These are phyloP conservation scores for Drechslerella stenobrocha DNA, from an alignment of 2,329 filamentous ascomycete species.

Conservation along the genomic window DNA sequence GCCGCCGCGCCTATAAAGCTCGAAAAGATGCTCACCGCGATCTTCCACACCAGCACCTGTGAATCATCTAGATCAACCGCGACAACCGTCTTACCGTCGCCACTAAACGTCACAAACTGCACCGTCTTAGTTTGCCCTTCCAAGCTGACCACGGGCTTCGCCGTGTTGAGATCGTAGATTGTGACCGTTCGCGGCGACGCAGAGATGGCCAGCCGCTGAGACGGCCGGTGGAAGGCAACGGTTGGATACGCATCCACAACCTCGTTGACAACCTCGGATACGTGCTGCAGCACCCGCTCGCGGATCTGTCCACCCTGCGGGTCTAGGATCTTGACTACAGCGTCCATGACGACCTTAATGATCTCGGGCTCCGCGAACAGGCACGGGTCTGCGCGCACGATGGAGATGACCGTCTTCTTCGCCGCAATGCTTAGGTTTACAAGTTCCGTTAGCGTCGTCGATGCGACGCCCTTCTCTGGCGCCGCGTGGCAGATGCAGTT, in stretches of 20 bases:
- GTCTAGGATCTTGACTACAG: slow-evolving; percentile 51
- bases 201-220: slow-evolving; percentile 51
- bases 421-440: slow-evolving; percentile 49
- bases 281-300: slow-evolving; percentile 50
- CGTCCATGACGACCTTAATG: slow-evolving; percentile 48
- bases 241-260: slow-evolving; percentile 50
- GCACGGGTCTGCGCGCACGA: slow-evolving; percentile 49
- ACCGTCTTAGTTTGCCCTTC: slow-evolving; percentile 49
- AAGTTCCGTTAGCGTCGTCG: slow-evolving; percentile 44
- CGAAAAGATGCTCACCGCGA: slow-evolving; percentile 50
- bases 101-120: slow-evolving; percentile 49
- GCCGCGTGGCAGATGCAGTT: slow-evolving; percentile 50
- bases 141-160: slow-evolving; percentile 41
- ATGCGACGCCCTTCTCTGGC: slow-evolving; percentile 34
- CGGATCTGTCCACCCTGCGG: slow-evolving; percentile 49
- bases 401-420: slow-evolving; percentile 48
- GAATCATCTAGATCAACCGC: slow-evolving; percentile 49
- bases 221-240: slow-evolving; percentile 52
- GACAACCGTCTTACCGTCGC: slow-evolving; percentile 50
- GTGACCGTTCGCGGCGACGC: slow-evolving; percentile 47
- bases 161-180: slow-evolving; percentile 51
- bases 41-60: slow-evolving; percentile 50
- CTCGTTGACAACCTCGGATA: slow-evolving; percentile 51
- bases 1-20: slow-evolving; percentile 51
- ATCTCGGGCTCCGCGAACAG: slow-evolving; percentile 49